Evolutionary conservation across 225 moss, liverwort and hornwort species (phyloP), one percentile per base, ranked within the genome.

Genomic region (Physcomitrium patens): DNA sequence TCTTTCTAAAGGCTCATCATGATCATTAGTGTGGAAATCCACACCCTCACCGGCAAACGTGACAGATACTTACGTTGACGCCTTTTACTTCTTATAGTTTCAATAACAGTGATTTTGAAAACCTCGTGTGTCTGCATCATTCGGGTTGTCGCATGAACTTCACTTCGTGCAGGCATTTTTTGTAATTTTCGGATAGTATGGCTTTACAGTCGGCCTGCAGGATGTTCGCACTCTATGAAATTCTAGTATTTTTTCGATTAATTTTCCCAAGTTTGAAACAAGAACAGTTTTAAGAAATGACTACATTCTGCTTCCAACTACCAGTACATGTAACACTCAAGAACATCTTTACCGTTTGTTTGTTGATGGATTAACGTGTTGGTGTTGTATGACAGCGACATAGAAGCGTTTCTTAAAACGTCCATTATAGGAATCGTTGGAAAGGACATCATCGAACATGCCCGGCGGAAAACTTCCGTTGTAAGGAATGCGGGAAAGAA

Each of bases 391-490:
- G 67, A 57, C 79, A 76, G 64, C 20, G 68, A 76, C 14, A 17
- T 46, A 17, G 76, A 79, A 68, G 62, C 17, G 11, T 17, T 50
- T 43, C 12, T 74, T 57, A 68, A 71, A 16, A 79, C 50, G 41
- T 68, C 20, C 46, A 27, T 72, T 12, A 18, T 72, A 63, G 28
- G 43, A n/a, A 76, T 18, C 6, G 23, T n/a, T 17, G 60, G 63
- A 18, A 69, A 55, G 55, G 60, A 41, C 61, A 61, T 63, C 42
- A 50, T 56, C n/a, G 63, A 79, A 22, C 62, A 49, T 58, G 83
- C 75, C 42, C 68, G 15, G 49, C 72, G 68, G 59, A 79, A 83
- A 16, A 79, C 43, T 45, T 68, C 20, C 46, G 43, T 72, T 12
- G 15, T 72, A 63, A 22, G 43, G 23, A 76, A 26, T 3, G 23